Conservation (phyloP, 2,329 filamentous ascomycete species). For the Tolypocladium amazonense region DNA sequence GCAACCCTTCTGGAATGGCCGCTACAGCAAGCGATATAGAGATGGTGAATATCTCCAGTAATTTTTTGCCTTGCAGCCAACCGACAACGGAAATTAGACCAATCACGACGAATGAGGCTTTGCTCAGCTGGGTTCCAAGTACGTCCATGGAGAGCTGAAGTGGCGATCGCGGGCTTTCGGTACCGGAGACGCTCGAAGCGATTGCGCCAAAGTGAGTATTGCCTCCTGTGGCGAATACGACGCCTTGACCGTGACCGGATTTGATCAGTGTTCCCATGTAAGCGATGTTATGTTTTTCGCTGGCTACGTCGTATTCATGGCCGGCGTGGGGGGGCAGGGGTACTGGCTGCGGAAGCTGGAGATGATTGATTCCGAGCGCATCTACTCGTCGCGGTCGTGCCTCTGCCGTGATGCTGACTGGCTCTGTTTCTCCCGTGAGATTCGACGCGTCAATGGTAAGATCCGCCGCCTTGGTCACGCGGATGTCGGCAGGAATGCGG, state of each 20-base stretch:
- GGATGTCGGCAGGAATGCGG: conserved; percentile 89
- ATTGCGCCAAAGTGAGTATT: conserved; percentile 95
- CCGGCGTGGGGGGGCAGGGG: conserved; percentile 32
- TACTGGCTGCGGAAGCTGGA: conserved; percentile 27
- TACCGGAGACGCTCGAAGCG: conserved; percentile 85
- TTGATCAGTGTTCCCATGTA: conserved; percentile 97
- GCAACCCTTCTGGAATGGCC: conserved; percentile 89
- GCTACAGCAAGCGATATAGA: conserved; percentile 94
- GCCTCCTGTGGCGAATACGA: conserved; percentile 93
- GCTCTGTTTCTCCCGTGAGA: conserved; percentile 91
- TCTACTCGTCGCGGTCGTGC: conserved; percentile 27
- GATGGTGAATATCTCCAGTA: conserved; percentile 95
- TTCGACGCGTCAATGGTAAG: conserved; percentile 95
- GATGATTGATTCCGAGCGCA: conserved; percentile 16
- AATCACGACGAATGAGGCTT: conserved; percentile 92
- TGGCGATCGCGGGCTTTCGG: conserved; percentile 89
- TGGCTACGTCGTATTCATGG: conserved; percentile 48
- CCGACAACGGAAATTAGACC: conserved; percentile 86
- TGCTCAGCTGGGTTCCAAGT: conserved; percentile 91
- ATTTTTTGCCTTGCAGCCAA: conserved; percentile 75
- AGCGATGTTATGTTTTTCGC: conserved; percentile 79
- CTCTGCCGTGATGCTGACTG: conserved; percentile 67
- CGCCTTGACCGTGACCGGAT: conserved; percentile 87
- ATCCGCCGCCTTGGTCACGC: conserved; percentile 83
- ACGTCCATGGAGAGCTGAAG: conserved; percentile 95